phyloP scores from a whole-genome alignment of 2,329 filamentous ascomycete genomes.

The Ophidiomyces ophidiicola region DNA sequence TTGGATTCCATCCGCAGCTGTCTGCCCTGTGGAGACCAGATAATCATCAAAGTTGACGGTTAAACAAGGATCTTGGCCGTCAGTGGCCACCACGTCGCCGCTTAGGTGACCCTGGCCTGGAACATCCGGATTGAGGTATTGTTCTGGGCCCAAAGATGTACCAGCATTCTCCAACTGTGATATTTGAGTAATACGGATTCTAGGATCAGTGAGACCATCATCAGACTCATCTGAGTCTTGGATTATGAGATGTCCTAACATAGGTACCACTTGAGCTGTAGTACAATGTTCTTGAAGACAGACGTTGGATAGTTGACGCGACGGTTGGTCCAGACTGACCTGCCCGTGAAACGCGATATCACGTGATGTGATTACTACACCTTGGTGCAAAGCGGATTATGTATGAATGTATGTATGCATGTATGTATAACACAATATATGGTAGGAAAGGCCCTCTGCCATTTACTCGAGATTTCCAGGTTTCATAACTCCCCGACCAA shows the following conservation, averaged over 20 bases:
- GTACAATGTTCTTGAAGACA: no score
- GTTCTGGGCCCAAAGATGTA: not conserved
- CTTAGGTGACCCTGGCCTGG: not conserved
- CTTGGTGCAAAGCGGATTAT: not conserved
- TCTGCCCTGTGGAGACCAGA: constrained; percentile 23
- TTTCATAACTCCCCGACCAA: constrained; percentile 81
- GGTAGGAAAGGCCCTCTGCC: not conserved
- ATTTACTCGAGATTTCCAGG: constrained; percentile 14
- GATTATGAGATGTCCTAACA: constrained; percentile 31
- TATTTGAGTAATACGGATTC: not conserved
- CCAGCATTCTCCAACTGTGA: not conserved
- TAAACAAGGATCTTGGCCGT: constrained; percentile 16
- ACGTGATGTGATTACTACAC: constrained; percentile 1
- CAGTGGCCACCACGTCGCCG: not conserved
- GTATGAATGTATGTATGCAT: not conserved
- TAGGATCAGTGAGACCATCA: constrained; percentile 21
- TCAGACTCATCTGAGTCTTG: constrained; percentile 36
- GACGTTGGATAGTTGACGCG: not conserved
- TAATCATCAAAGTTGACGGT: constrained; percentile 30
- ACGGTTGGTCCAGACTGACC: not conserved
- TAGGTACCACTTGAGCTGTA: no score
- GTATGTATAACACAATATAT: not conserved
- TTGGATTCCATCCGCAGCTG: constrained; percentile 9
- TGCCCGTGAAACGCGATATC: not conserved
- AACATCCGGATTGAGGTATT: not conserved